Evolutionary conservation across 495 filamentous ascomycete genomes (phyloP), one percentile per base, ranked within the genome.

Genomic region (Lophiostoma macrostomum): DNA sequence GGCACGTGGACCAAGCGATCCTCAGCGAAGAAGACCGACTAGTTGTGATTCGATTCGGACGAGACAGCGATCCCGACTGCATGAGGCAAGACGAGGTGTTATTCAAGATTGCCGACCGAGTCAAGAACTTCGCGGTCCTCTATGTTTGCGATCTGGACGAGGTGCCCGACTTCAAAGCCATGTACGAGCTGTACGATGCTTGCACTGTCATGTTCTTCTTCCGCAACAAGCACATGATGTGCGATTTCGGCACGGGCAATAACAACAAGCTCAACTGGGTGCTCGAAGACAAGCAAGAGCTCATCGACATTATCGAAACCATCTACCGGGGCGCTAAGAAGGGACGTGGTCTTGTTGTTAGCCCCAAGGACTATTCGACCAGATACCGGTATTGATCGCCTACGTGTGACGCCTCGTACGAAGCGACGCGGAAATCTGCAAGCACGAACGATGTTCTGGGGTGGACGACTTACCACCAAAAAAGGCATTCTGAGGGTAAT

Each of bases 241-340:
- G 86, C 68, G 93, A 96, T 82, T 93, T 95, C 58, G 56, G 93
- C 11, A 97, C 94, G 4, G 93, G 93, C 61, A 95, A 98, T 73
- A 98, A 98, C 70, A 97, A 98, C 71, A 95, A 95, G 69, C 76
- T 95, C 63, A 97, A 96, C 71, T 97, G 88, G 83, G 90, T 97
- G 31, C 71, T 96, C 48, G 93, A 97, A 71, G 93, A 98, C 66
- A 97, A 98, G 72, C 93, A 98, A 69, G 93, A 98, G 73, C 71
- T 98, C 64, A 97, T 98, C 62, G 94, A 97, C 71, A 97, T 98
- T 64, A 85, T 96, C 64, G 94, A 98, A 73, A 96, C 91, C 12
- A 91, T 98, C 52, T 98, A 97, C 70, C 86, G 90, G 50, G 93
- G 93, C 12, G 93, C 93, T 3, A 96, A 94, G 80, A 98, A 97